These are phyloP conservation scores for Cladosporium sp. DNA, from an alignment of 2,329 filamentous ascomycete species.

Conservation along the genomic window DNA sequence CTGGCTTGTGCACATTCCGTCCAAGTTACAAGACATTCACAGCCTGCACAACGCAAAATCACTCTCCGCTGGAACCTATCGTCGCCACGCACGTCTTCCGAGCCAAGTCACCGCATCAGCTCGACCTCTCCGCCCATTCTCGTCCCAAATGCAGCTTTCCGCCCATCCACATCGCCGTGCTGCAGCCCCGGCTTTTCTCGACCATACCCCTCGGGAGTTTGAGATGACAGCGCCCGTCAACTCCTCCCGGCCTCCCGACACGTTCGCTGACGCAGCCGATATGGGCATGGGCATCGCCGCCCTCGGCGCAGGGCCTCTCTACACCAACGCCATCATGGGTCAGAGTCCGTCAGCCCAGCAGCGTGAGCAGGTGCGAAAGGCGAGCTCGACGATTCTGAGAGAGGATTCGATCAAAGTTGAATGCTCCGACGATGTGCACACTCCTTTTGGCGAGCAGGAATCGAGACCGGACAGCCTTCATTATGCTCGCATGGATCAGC, in stretches of 20 bases:
- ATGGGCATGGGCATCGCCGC: constrained; percentile 22
- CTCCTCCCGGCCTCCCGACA: constrained; percentile 28
- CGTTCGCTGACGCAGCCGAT: constrained; percentile 18
- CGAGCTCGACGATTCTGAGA: constrained; percentile 23
- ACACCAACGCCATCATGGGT: constrained; percentile 26
- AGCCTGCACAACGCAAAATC: constrained; percentile 2
- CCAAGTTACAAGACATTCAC: neutral
- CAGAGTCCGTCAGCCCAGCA: constrained; percentile 22
- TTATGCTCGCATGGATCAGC: constrained; percentile 25
- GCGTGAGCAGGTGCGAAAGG: constrained; percentile 21
- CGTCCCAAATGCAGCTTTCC: constrained; percentile 33
- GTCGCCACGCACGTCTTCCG: constrained; percentile 5
- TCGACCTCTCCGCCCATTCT: constrained; percentile 14
- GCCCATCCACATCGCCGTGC: constrained; percentile 25
- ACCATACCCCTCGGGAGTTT: constrained; percentile 31
- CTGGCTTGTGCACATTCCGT: neutral
- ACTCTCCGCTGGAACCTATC: constrained; percentile 3
- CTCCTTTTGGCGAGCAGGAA: constrained; percentile 5
- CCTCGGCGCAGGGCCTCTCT: constrained; percentile 16
- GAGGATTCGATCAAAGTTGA: constrained; percentile 27
- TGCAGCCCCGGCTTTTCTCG: constrained; percentile 27
- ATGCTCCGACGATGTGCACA: constrained; percentile 10
- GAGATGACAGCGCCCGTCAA: constrained; percentile 23
- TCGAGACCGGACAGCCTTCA: constrained; percentile 19
- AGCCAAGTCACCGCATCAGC: constrained; percentile 6